Percentiles rank a stretch among this genome's conserved stretches.
Evolutionary conservation across 352 stramenopile genomes (phyloP).

Genomic region (Globisporangium spiculum): DNA sequence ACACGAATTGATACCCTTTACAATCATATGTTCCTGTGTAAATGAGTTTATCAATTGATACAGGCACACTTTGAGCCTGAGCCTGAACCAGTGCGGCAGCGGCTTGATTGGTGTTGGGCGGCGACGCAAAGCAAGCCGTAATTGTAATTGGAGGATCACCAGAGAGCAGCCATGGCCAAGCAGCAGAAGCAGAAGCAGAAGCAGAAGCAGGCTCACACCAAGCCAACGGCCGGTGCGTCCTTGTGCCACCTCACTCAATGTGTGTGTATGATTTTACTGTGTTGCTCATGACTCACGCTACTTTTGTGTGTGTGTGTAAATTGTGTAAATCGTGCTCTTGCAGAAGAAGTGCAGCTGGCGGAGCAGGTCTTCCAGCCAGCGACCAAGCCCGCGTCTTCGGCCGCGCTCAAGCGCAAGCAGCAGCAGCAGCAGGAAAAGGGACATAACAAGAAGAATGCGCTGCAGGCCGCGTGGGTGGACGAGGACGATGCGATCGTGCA

Average conservation of each 20-base stretch:
- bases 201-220: conserved; percentile 5
- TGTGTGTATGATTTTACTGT: background rate
- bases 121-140: background rate
- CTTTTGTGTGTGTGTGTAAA: background rate
- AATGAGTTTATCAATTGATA: background rate
- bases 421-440: conserved; percentile 24
- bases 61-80: background rate
- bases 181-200: conserved; percentile 9
- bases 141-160: conserved; percentile 4
- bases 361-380: conserved; percentile 55
- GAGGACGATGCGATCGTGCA: conserved; percentile 79
- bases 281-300: background rate
- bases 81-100: background rate
- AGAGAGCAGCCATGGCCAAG: conserved; percentile 8
- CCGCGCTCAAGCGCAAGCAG: conserved; percentile 33
- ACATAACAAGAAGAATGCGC: conserved; percentile 16
- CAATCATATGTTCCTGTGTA: background rate
- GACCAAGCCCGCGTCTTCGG: conserved; percentile 11
- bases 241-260: background rate
- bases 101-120: conserved; percentile 15
- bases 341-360: conserved; percentile 55
- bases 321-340: background rate
- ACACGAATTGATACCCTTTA: background rate
- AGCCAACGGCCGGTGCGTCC: conserved; percentile 15
- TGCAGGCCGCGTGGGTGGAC: conserved; percentile 81